Conservation (phyloP, 169 alveolate species). For the Plasmodium blacklocki region DNA sequence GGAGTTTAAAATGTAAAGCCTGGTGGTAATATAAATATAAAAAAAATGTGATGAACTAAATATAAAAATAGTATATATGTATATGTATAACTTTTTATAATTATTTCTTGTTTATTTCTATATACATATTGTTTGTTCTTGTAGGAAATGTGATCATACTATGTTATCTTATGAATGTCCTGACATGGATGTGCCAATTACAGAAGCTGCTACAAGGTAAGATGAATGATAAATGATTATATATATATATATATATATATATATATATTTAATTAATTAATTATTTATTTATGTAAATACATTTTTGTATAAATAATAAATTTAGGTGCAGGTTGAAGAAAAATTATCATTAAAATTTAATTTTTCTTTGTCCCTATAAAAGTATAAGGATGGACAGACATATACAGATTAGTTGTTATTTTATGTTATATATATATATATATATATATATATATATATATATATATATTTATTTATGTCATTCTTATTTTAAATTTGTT, state of each 20-base stretch:
- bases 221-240: conserved; percentile 1
- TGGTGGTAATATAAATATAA: conserved; percentile 56
- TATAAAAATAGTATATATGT: too few species aligned
- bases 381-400: conserved; percentile 1
- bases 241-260: conserved; percentile 3
- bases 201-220: conserved; percentile 67
- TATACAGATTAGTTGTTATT: too few species aligned
- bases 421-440: background rate
- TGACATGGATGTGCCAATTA: conserved; percentile 56
- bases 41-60: too few species aligned
- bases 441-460: background rate
- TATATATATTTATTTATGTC: too few species aligned
- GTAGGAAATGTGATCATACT: conserved; percentile 60
- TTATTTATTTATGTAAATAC: background rate
- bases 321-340: conserved; percentile 65
- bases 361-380: conserved; percentile 31
- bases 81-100: background rate
- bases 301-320: background rate
- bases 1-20: conserved; percentile 75
- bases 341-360: conserved; percentile 32
- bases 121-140: conserved; percentile 13
- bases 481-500: too few species aligned
- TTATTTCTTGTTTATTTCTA: background rate
- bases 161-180: conserved; percentile 49
- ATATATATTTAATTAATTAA: background rate